Evolutionary conservation across 2,329 filamentous ascomycete genomes (phyloP), one percentile per base, ranked within the genome.

Genomic region (Calonectria pteridis): DNA sequence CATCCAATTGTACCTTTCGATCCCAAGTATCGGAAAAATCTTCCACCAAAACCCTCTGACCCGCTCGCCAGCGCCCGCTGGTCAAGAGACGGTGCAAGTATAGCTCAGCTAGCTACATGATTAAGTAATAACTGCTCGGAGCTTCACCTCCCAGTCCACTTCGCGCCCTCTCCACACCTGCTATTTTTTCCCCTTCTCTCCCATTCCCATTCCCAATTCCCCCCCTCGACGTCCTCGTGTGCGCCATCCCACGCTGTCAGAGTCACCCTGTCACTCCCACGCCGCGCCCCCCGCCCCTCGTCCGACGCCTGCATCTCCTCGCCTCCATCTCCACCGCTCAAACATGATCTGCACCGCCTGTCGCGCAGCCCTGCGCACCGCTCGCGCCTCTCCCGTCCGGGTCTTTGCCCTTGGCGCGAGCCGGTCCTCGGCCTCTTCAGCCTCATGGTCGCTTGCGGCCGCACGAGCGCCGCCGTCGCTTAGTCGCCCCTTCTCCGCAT

Each of bases 341-440:
- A 50, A 49, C 55, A 81, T 81, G 79, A 75, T 81, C 67, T 81
- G 79, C 75, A 73, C 62, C 50, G 70, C 78, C 49, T 81, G 79
- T 63, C 78, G 78, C 37, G 77, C 77, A 67, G 77, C 78, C 16
- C 73, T 80, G 74, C 78, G 79, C 74, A 50, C 67, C 69, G 69
- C 78, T 31, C 75, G 73, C 55, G 26, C 65, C 28, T 65, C 72
- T 18, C 70, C 75, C 29, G 6, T 72, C 53, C 73, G 73, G 71
- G n/a, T 71, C 40, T 23, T 46, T 50, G 43, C 50, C 33, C 33
- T 62, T 31, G 18, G 50, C 43, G 59, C 67, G 10, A 35, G 23
- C 23, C 53, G 16, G n/a, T 46, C 26, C 20, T 55, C 49, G 26
- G 28, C 69, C 35, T 33, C 74, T 31, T 55, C 23, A 29, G 62